Conservation (phyloP, 2,329 filamentous ascomycete species). For the Fusarium nelsonii region DNA sequence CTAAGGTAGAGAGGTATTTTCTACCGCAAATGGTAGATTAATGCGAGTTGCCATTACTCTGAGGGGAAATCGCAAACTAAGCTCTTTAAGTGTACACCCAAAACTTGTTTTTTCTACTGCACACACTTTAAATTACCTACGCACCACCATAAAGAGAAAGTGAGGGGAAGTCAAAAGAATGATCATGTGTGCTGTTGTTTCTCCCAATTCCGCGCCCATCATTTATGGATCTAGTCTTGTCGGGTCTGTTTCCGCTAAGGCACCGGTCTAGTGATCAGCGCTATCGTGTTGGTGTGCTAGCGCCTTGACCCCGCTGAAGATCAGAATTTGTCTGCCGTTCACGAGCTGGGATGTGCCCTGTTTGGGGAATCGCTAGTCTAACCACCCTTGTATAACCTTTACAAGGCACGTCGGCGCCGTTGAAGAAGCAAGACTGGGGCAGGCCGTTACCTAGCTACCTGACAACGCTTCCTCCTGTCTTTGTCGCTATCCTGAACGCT, state of each 20-base stretch:
- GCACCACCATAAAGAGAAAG: background rate
- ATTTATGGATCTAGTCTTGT: background rate
- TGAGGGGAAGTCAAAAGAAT: constrained; percentile 12
- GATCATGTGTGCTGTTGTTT: constrained; percentile 9
- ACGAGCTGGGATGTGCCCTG: constrained; percentile 5
- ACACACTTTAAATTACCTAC: constrained; percentile 15
- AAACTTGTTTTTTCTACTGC: background rate
- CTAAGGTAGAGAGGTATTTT: no score
- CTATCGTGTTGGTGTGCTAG: constrained; percentile 8
- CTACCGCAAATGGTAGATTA: background rate
- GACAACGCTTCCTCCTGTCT: background rate
- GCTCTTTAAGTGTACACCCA: constrained; percentile 5
- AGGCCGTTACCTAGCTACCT: background rate
- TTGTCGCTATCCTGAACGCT: no score
- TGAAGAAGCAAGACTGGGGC: background rate
- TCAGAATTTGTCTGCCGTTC: constrained; percentile 11
- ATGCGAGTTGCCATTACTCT: background rate
- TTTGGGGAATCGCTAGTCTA: constrained; percentile 1
- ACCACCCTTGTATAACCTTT: constrained; percentile 27
- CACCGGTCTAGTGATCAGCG: background rate
- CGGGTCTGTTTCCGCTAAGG: no score
- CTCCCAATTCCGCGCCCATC: constrained; percentile 10
- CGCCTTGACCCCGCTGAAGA: constrained; percentile 25
- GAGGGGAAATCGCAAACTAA: constrained; percentile 21
- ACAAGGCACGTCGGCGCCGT: background rate